phyloP scores from a whole-genome alignment of 345 rosid genomes.

The Schrenkiella parvula region DNA sequence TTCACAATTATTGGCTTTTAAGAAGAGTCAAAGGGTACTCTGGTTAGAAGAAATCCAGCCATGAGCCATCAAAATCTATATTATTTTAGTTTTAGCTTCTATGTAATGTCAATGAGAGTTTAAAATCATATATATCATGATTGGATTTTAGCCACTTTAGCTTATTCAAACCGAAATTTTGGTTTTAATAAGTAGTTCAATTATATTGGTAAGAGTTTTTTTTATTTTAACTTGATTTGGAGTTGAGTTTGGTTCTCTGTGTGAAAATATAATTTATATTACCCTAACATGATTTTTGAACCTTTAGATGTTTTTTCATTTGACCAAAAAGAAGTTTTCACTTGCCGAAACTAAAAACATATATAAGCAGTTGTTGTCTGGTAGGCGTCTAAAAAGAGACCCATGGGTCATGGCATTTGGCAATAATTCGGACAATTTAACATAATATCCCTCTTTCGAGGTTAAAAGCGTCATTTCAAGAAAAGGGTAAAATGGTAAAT shows the following conservation, averaged over 20 bases:
- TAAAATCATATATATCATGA: no score
- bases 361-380: background rate
- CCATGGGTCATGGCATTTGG: background rate
- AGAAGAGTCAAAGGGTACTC: slow-evolving; percentile 11
- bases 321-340: background rate
- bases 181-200: no score
- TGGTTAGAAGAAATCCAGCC: background rate
- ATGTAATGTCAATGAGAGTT: no score
- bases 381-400: no score
- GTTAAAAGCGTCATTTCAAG: background rate
- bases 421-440: no score
- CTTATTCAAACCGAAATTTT: no score
- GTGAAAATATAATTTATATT: no score
- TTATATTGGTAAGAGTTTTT: background rate
- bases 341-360: background rate
- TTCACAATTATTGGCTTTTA: background rate
- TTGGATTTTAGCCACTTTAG: no score
- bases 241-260: no score
- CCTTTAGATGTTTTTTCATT: no score
- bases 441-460: background rate
- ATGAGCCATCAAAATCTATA: background rate
- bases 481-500: background rate
- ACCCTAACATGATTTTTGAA: no score
- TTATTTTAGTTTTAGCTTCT: no score
- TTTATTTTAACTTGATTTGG: background rate